phyloP scores from a whole-genome alignment of 73 alveolate species.

The Durusdinium trenchii region DNA sequence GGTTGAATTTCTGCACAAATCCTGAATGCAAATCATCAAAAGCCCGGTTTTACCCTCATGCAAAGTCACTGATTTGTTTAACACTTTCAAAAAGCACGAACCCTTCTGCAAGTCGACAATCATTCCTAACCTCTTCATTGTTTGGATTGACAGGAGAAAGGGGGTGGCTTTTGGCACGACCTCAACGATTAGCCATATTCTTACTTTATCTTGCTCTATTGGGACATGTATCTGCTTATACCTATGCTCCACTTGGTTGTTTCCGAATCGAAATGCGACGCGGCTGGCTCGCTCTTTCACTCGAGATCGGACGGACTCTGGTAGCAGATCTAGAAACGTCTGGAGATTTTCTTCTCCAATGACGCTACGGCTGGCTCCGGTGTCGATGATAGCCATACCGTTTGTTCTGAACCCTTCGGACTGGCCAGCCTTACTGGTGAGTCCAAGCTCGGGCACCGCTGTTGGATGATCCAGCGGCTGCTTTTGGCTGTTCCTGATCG shows the following conservation, averaged over 20 bases:
- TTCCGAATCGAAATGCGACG: not conserved
- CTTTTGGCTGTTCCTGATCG: no score
- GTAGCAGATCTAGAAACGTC: not conserved
- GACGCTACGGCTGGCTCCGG: not conserved
- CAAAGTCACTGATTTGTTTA: not conserved
- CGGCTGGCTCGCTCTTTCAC: not conserved
- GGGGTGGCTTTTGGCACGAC: slow-evolving; percentile 2
- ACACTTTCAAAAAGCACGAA: not conserved
- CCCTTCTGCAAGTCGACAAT: not conserved
- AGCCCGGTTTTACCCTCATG: not conserved
- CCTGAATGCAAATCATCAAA: not conserved
- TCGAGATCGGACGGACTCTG: not conserved
- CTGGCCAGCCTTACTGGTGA: no score
- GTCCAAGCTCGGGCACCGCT: no score
- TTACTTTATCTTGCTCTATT: not conserved
- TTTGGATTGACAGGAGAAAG: not conserved
- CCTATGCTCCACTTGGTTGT: not conserved
- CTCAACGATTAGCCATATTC: not conserved
- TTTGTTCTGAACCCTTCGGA: no score
- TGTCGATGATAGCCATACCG: not conserved
- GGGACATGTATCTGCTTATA: not conserved
- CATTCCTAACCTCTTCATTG: slow-evolving; percentile 14
- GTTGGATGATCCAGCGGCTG: no score
- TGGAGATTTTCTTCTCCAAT: not conserved
- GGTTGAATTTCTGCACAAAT: not conserved